Conservation (phyloP, 306 rosid species). For the Dalbergia cultrata region DNA sequence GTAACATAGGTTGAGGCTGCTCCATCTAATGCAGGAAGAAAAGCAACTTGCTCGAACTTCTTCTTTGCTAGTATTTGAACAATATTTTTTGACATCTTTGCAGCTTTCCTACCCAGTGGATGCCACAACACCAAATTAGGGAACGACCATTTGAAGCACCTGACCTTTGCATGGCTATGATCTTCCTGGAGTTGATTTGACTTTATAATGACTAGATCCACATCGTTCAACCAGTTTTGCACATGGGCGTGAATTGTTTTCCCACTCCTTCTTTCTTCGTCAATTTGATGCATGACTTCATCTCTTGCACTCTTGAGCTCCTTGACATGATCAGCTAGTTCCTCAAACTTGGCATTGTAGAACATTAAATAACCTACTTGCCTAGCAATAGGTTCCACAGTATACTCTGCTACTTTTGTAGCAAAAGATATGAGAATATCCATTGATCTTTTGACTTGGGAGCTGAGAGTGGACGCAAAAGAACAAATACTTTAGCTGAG, state of each 20-base stretch:
- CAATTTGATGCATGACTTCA: too few relatives aligned
- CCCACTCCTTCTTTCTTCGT: too few relatives aligned
- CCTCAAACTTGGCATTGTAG: neutral
- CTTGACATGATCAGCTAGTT: neutral
- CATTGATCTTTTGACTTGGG: neutral
- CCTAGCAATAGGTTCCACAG: neutral
- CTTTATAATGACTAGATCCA: too few relatives aligned
- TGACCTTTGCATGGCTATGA: neutral
- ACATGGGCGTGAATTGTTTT: too few relatives aligned
- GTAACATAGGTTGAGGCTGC: neutral
- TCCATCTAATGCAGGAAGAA: neutral
- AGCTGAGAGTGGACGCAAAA: neutral
- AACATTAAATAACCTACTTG: neutral
- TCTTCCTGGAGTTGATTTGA: neutral
- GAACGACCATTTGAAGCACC: constrained; percentile 13
- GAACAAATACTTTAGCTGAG: neutral
- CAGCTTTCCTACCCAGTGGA: constrained; percentile 30
- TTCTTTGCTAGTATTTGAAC: neutral
- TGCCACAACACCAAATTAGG: too few relatives aligned
- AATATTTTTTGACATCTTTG: neutral
- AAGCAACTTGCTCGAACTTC: neutral
- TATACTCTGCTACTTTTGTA: neutral
- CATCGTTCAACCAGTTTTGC: too few relatives aligned
- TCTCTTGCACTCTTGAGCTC: neutral
- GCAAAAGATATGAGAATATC: neutral